Conservation (phyloP, 768 basidiomycete genomes). For the Dendrothele bispora region DNA sequence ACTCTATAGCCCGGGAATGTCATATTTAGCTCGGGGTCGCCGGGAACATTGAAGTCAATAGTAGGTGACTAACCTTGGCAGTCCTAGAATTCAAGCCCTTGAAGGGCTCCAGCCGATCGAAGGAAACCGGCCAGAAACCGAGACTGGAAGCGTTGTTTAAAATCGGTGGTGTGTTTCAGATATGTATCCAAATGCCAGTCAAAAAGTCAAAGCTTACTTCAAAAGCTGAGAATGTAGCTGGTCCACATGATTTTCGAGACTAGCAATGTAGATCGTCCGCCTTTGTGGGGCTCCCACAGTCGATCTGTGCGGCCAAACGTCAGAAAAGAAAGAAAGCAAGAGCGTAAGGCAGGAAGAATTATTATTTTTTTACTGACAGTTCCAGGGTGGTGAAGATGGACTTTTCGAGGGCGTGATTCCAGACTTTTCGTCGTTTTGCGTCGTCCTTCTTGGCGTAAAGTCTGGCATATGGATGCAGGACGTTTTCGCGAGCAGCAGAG, state of each 20-base stretch:
- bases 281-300: slow-evolving; percentile 67
- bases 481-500: slow-evolving; percentile 15
- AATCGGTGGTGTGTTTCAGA: no score
- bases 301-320: slow-evolving; percentile 38
- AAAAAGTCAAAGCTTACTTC: slow-evolving; percentile 24
- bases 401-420: slow-evolving; percentile 79
- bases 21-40: not conserved
- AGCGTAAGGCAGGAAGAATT: not conserved
- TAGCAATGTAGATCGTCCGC: slow-evolving; percentile 70
- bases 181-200: not conserved
- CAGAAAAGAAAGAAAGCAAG: not conserved
- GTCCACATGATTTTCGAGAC: slow-evolving; percentile 73
- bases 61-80: slow-evolving; percentile 63
- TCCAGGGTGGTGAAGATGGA: slow-evolving; percentile 66
- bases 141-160: slow-evolving; percentile 24
- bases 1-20: slow-evolving; percentile 41
- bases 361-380: slow-evolving; percentile 60
- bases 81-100: slow-evolving; percentile 76
- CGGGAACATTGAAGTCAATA: not conserved
- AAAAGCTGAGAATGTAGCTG: slow-evolving; percentile 60
- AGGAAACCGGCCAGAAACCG: slow-evolving; percentile 56
- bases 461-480: slow-evolving; percentile 70
- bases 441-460: slow-evolving; percentile 64
- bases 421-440: slow-evolving; percentile 69
- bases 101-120: slow-evolving; percentile 58